Conservation (phyloP, 176 grass and related monocot genomes). For the Hordeum marinum region DNA sequence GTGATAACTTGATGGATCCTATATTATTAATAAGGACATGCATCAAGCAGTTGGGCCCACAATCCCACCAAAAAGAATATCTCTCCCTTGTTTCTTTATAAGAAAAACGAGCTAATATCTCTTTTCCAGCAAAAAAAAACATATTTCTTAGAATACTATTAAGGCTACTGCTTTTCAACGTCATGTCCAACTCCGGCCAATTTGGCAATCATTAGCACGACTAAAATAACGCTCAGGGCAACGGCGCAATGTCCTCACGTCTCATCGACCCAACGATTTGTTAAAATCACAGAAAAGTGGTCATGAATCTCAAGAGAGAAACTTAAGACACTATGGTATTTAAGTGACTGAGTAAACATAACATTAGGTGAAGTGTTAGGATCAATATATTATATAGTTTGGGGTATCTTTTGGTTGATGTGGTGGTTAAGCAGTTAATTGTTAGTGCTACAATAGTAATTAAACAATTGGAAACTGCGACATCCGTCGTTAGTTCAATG, state of each 20-base stretch:
- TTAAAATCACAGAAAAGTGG: background rate
- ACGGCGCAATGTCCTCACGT: slow-evolving; percentile 28
- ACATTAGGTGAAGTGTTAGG: slow-evolving; percentile 26
- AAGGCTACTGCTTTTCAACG: background rate
- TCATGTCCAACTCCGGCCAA: slow-evolving; percentile 28
- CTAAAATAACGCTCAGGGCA: background rate
- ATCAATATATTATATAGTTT: background rate
- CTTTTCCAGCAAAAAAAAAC: no score
- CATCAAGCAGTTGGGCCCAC: background rate
- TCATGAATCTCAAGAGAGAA: background rate
- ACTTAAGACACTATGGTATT: background rate
- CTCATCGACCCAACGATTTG: background rate
- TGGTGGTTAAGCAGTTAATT: slow-evolving; percentile 14
- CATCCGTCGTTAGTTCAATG: background rate
- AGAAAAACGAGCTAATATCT: background rate
- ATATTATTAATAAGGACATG: background rate
- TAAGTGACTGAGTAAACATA: background rate
- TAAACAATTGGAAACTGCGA: background rate
- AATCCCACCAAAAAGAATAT: background rate
- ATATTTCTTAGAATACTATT: background rate
- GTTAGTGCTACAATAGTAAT: background rate
- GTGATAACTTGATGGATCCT: background rate
- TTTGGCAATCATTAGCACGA: slow-evolving; percentile 27
- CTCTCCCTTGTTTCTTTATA: background rate
- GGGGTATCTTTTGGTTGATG: background rate